These are phyloP conservation scores for Melaleuca quinquenervia DNA, from an alignment of 345 rosid species.

Conservation along the genomic window DNA sequence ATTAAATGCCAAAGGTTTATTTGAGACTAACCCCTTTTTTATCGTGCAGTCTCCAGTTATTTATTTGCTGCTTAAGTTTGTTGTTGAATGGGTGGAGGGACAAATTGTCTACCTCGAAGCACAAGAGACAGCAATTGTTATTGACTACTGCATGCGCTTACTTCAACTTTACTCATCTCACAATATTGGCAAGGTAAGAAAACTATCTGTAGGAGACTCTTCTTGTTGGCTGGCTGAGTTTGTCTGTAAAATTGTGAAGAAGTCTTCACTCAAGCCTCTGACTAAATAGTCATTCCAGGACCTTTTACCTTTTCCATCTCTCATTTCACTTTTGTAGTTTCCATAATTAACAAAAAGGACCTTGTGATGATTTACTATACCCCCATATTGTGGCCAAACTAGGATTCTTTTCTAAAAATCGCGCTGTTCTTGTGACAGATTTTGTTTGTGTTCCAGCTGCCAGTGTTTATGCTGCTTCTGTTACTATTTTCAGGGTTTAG, in stretches of 20 bases:
- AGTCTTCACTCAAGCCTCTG: not conserved
- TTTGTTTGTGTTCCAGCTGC: not conserved
- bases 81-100: slow-evolving; percentile 96
- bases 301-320: not conserved
- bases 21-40: not conserved
- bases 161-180: slow-evolving; percentile 92
- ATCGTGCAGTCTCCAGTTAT: slow-evolving; percentile 78
- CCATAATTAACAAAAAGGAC: not conserved
- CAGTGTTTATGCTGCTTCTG: not conserved
- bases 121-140: slow-evolving; percentile 59
- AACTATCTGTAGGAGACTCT: not conserved
- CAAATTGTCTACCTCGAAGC: slow-evolving; percentile 89
- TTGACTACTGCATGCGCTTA: slow-evolving; percentile 87
- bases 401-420: not conserved
- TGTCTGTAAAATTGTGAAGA: not conserved
- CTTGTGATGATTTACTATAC: not conserved
- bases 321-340: not conserved
- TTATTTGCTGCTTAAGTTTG: slow-evolving; percentile 82
- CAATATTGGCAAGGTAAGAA: slow-evolving; percentile 89
- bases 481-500: not conserved
- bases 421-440: not conserved
- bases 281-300: not conserved
- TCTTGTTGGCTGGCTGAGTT: not conserved
- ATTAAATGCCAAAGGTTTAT: not conserved
- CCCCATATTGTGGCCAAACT: not conserved